These are phyloP conservation scores for Daldinia bambusicola DNA, from an alignment of 495 filamentous ascomycete species.

Conservation along the genomic window DNA sequence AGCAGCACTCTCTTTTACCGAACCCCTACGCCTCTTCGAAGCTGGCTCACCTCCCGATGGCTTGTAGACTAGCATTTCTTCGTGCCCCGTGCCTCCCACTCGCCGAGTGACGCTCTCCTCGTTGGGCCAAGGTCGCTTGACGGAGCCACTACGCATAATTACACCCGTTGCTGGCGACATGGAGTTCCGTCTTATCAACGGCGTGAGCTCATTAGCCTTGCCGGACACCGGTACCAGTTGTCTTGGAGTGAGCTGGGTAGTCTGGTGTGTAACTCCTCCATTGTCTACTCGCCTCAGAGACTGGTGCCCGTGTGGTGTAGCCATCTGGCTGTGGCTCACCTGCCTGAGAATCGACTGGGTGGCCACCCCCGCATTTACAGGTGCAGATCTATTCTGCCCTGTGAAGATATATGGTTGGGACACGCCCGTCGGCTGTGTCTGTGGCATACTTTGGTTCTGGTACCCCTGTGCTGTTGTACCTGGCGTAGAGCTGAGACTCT, in stretches of 20 bases:
- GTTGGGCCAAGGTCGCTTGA: background rate
- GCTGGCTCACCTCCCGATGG: background rate
- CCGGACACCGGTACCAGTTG: background rate
- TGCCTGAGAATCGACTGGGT: background rate
- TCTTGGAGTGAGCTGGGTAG: background rate
- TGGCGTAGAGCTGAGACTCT: background rate
- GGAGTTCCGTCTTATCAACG: background rate
- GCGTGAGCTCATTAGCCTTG: background rate
- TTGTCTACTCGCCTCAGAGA: background rate
- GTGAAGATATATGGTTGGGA: background rate
- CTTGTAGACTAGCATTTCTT: background rate
- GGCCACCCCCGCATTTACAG: background rate
- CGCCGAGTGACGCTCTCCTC: background rate
- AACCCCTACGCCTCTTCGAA: background rate
- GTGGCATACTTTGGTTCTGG: background rate
- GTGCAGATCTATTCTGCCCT: background rate
- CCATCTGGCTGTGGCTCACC: background rate
- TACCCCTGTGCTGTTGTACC: background rate
- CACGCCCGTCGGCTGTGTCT: background rate
- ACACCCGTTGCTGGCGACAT: background rate
- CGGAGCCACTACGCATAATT: background rate
- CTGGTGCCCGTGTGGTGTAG: background rate
- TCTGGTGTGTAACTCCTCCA: background rate
- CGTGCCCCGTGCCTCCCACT: background rate
- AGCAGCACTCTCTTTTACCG: background rate